Conservation (phyloP, 1,139 yeast genomes). For the Citeromyces hawaiiensis region DNA sequence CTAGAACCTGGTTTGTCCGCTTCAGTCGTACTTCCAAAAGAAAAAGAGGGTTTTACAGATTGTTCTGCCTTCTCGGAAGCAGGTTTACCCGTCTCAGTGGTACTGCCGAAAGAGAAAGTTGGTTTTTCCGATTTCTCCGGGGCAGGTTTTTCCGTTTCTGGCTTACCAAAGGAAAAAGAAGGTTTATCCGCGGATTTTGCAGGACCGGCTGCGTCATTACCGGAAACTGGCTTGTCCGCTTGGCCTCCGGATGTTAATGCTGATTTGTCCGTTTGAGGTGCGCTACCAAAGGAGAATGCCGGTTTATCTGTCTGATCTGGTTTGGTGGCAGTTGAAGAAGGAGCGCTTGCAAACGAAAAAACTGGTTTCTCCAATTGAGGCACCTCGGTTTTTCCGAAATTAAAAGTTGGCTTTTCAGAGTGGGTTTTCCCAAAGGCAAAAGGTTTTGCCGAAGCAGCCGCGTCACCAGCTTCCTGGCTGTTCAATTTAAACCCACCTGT, state of each 20-base stretch:
- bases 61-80: not conserved
- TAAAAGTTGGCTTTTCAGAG: not conserved
- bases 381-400: conserved; percentile 1
- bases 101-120: conserved; percentile 16
- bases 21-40: not conserved
- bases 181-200: conserved; percentile 8
- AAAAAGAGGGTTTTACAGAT: not conserved
- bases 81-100: too few species aligned
- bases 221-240: conserved; percentile 1
- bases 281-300: conserved; percentile 6
- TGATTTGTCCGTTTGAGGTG: conserved; percentile 7
- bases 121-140: conserved; percentile 3
- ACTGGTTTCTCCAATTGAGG: conserved; percentile 2
- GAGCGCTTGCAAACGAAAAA: conserved; percentile 1
- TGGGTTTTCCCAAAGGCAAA: not conserved
- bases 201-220: conserved; percentile 4
- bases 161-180: conserved; percentile 10
- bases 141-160: not conserved
- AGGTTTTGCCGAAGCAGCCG: not conserved
- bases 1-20: not conserved
- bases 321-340: conserved; percentile 3
- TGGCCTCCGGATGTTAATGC: conserved; percentile 12
- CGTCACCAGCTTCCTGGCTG: conserved; percentile 1
- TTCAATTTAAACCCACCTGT: conserved; percentile 31
- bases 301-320: conserved; percentile 8